Conservation (phyloP, 164 flowering plant species). For the Hamamelis virginiana region DNA sequence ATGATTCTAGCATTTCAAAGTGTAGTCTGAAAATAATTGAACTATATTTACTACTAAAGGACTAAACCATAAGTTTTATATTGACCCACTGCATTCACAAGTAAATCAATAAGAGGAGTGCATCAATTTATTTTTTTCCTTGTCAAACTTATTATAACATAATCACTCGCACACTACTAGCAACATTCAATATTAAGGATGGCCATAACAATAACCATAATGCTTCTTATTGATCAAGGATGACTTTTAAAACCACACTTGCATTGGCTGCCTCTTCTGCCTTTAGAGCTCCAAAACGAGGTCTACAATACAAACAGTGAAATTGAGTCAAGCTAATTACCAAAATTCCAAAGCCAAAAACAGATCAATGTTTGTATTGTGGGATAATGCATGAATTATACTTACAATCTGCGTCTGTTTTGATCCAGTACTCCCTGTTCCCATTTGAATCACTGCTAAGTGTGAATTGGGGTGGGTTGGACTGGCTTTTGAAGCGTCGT, state of each 20-base stretch:
- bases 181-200: background rate
- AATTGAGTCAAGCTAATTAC: too few species aligned
- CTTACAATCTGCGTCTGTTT: conserved; percentile 95
- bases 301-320: conserved; percentile 28
- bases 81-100: background rate
- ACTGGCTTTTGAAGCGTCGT: conserved; percentile 39
- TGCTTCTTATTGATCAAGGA: conserved; percentile 9
- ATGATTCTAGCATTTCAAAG: background rate
- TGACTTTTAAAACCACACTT: background rate
- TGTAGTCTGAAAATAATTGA: background rate
- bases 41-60: background rate
- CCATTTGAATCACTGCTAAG: conserved; percentile 46
- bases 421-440: conserved; percentile 81
- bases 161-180: conserved; percentile 8
- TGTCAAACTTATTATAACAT: background rate
- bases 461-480: conserved; percentile 34
- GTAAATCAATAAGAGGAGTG: conserved; percentile 7
- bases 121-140: conserved; percentile 16
- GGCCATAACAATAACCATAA: conserved; percentile 1
- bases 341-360: too few species aligned
- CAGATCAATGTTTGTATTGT: background rate
- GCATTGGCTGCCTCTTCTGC: conserved; percentile 16
- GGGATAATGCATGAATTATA: conserved; percentile 13
- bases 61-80: background rate
- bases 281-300: conserved; percentile 56